Base-by-base conservation (phyloP, 73 alveolate genomes). In the Paramecium primaurelia region DNA sequence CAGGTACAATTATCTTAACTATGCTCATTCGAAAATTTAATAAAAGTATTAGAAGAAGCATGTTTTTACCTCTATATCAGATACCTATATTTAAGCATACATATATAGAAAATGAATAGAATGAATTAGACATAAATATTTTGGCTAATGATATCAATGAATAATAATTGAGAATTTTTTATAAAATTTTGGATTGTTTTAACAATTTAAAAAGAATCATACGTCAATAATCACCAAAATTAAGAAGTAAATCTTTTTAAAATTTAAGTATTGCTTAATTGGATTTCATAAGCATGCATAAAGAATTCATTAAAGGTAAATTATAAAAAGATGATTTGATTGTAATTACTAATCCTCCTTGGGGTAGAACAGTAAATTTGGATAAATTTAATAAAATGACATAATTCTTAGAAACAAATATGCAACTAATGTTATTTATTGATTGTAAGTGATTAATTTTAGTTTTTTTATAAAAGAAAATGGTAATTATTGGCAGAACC, bases 401-500 rank as follows among this genome's bases (percentile, higher is more conserved):
- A 20, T 3, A 12, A 45, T 80, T 80, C 18, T 44, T 80, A 47
- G 91, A 80, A 49, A 40, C 0, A 11, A 47, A 28, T 14, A n/a
- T 25, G 47, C 6, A 34, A 44, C 1, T 30, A 80, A 30, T 45
- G 77, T 26, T 80, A 80, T 49, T 80, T 80, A 26, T n/a, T 80
- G 14, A 80, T 80, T 26, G 30, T 77, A 8, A 80, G 58, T 14
- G 91, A 80, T 25, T 47, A 80, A 14, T 44, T 26, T 20, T 20
- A 80, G 26, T 45, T 32, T 20, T 25, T 80, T 49, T 58, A 80
- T 80, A 25, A 80, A 32, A 45, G 36, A 25, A 42, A 42, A 26
- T 80, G 91, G 91, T 36, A 25, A 28, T 25, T 80, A 14, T 49
- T 80, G 34, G 91, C 91, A 25, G 91, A 80, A n/a, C 91, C 91